Percentiles rank a stretch among this genome's conserved stretches.
phyloP scores from a whole-genome alignment of 2,329 filamentous ascomycete genomes.

The Oidium heveae region DNA sequence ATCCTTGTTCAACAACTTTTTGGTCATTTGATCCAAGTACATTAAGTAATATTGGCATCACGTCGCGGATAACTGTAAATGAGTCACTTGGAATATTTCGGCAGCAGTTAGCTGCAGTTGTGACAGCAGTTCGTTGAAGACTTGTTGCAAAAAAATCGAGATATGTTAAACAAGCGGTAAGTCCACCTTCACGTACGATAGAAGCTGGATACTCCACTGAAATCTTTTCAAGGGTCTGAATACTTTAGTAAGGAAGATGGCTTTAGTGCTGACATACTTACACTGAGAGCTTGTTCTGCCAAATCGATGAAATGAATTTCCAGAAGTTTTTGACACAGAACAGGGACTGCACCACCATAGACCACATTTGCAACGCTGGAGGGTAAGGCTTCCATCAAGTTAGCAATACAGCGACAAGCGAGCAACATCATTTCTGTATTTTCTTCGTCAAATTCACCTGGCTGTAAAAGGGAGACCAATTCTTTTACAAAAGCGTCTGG shows the following conservation, averaged over 20 bases:
- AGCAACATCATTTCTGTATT: conserved; percentile 95
- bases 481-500: conserved; percentile 92
- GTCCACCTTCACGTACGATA: conserved; percentile 83
- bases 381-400: conserved; percentile 90
- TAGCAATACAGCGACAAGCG: conserved; percentile 83
- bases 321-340: conserved; percentile 80
- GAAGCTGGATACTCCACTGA: conserved; percentile 85
- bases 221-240: conserved; percentile 73
- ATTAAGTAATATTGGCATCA: conserved; percentile 85
- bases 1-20: conserved; percentile 88
- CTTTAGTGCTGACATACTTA: conserved; percentile 15
- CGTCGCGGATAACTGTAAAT: conserved; percentile 72
- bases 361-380: conserved; percentile 86
- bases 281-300: conserved; percentile 82
- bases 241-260: not conserved
- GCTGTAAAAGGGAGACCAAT: conserved; percentile 73
- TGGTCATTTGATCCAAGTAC: conserved; percentile 84
- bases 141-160: conserved; percentile 95
- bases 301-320: conserved; percentile 95
- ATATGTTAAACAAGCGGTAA: conserved; percentile 88
- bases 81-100: conserved; percentile 88
- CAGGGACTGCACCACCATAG: conserved; percentile 85
- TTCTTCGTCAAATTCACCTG: conserved; percentile 60
- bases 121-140: conserved; percentile 88
- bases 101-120: conserved; percentile 93